Conservation (phyloP, 495 filamentous ascomycete genomes). For the Penicillium paxilli region DNA sequence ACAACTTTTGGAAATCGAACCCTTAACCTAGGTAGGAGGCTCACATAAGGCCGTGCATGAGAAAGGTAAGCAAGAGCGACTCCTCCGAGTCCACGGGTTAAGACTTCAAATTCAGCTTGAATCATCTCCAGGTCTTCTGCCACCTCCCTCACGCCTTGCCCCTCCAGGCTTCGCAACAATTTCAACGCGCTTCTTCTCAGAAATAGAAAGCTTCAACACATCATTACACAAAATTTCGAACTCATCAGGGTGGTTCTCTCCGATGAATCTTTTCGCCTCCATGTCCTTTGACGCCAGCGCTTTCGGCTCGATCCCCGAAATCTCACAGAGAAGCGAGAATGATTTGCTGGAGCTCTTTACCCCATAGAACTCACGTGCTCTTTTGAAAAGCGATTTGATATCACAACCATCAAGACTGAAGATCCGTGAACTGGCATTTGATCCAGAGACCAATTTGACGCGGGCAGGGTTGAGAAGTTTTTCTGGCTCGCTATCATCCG, state of each 20-base stretch:
- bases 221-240: slow-evolving; percentile 22
- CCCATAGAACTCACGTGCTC: slow-evolving; percentile 21
- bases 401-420: background rate
- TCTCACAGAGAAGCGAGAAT: slow-evolving; percentile 17
- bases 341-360: background rate
- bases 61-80: too few species aligned
- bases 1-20: too few species aligned
- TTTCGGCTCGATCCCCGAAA: slow-evolving; percentile 10
- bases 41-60: too few species aligned
- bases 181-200: background rate
- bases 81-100: too few species aligned
- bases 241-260: slow-evolving; percentile 24
- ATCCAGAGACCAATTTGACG: background rate
- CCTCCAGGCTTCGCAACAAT: slow-evolving; percentile 8
- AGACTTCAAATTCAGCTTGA: too few species aligned
- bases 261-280: slow-evolving; percentile 11
- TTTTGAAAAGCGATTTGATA: slow-evolving; percentile 16
- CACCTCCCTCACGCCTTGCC: too few species aligned
- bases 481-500: background rate
- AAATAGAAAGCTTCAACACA: slow-evolving; percentile 2
- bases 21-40: too few species aligned
- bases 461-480: background rate
- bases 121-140: too few species aligned
- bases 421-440: background rate
- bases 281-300: too few species aligned